A percentile compares a stretch with the other conserved stretches of the same genome.
Conservation (phyloP, 169 alveolate species). For the Cytauxzoon felis region DNA sequence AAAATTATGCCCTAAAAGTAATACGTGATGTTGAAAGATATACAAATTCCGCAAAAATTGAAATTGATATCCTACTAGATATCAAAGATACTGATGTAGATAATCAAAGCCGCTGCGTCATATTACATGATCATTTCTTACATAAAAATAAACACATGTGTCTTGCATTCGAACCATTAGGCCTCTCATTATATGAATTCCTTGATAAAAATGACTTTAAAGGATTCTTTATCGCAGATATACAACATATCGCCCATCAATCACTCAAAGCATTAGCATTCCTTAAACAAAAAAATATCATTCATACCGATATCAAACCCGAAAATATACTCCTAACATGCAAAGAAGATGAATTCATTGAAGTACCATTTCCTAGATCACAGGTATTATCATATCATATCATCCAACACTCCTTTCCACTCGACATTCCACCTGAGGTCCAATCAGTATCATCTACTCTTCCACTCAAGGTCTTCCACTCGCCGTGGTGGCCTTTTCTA, state of each 20-base stretch:
- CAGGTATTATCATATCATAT: no score
- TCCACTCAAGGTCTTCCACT: no score
- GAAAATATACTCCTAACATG: constrained; percentile 90
- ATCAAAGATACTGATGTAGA: constrained; percentile 80
- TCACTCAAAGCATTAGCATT: constrained; percentile 87
- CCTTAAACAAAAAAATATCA: constrained; percentile 83
- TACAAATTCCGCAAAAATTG: constrained; percentile 94
- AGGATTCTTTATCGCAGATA: constrained; percentile 88
- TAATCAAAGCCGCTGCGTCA: constrained; percentile 85
- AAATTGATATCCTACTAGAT: constrained; percentile 88
- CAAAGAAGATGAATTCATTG: constrained; percentile 61
- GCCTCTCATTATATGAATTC: constrained; percentile 91
- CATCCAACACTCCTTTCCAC: constrained; percentile 64
- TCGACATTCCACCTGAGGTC: no score
- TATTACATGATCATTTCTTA: constrained; percentile 84
- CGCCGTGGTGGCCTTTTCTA: no score
- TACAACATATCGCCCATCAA: constrained; percentile 88
- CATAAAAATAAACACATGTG: constrained; percentile 85
- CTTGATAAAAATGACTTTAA: constrained; percentile 87
- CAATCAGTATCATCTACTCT: no score
- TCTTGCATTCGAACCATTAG: constrained; percentile 93
- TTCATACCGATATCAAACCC: constrained; percentile 98
- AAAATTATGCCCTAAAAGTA: constrained; percentile 88
- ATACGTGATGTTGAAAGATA: constrained; percentile 91
- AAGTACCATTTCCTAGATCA: constrained; percentile 70